Percentiles rank a stretch among this genome's conserved stretches.
phyloP scores from a whole-genome alignment of 192 early-diverging fungal species.

The Coemansia sp. region DNA sequence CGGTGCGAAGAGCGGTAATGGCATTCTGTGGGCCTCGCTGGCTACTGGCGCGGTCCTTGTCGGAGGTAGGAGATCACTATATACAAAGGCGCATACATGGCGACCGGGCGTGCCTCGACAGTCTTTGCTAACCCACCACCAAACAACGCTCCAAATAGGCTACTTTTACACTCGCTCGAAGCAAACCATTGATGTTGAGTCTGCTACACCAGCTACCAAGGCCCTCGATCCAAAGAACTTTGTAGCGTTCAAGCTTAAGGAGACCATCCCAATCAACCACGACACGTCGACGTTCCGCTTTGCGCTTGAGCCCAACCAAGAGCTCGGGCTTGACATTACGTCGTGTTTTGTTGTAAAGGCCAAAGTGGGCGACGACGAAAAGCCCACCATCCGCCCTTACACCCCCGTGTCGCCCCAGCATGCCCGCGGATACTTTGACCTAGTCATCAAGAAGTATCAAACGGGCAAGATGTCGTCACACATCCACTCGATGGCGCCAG shows the following conservation, averaged over 20 bases:
- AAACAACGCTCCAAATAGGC: conserved; percentile 27
- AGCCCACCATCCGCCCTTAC: conserved; percentile 78
- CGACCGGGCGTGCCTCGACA: not conserved
- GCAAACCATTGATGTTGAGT: not conserved
- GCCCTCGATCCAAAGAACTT: conserved; percentile 52
- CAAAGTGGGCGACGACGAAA: conserved; percentile 57
- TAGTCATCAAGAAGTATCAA: conserved; percentile 80
- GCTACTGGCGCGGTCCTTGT: conserved; percentile 47
- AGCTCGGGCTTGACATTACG: conserved; percentile 70
- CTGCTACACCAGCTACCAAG: conserved; percentile 14
- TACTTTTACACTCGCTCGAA: conserved; percentile 46
- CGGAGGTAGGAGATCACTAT: conserved; percentile 37
- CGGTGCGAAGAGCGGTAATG: conserved; percentile 23
- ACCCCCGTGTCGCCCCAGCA: conserved; percentile 68
- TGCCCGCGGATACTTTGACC: conserved; percentile 68
- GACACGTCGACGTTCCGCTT: conserved; percentile 71
- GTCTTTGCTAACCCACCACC: not conserved
- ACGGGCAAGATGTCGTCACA: conserved; percentile 65
- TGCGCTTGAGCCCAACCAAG: conserved; percentile 63
- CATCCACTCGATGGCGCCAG: conserved; percentile 65
- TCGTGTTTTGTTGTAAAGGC: conserved; percentile 79
- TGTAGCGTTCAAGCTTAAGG: conserved; percentile 46
- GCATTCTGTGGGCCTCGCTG: conserved; percentile 43
- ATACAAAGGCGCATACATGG: not conserved
- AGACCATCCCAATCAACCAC: conserved; percentile 63